Conservation (phyloP, 495 filamentous ascomycete genomes). For the Cudoniella acicularis region DNA sequence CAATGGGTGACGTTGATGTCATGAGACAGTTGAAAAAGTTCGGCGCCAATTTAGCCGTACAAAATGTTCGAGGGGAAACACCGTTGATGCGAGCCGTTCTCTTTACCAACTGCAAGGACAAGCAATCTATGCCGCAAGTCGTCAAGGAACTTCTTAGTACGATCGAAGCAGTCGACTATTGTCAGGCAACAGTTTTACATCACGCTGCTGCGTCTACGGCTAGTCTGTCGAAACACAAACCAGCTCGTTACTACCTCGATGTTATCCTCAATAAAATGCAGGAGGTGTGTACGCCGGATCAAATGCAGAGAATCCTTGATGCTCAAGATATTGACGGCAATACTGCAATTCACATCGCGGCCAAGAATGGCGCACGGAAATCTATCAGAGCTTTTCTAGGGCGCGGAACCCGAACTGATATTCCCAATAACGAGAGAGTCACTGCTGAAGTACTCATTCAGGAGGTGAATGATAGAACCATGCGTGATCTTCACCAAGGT, state of each 20-base stretch:
- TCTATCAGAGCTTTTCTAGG: constrained; percentile 69
- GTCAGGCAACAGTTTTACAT: constrained; percentile 82
- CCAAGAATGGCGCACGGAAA: constrained; percentile 70
- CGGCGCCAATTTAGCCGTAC: constrained; percentile 61
- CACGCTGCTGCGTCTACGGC: constrained; percentile 83
- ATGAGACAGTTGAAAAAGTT: constrained; percentile 78
- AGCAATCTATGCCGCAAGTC: constrained; percentile 76
- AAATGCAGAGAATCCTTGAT: constrained; percentile 67
- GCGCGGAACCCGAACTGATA: constrained; percentile 68
- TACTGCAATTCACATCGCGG: constrained; percentile 84
- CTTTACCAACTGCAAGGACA: constrained; percentile 95
- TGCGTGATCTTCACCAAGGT: constrained; percentile 40
- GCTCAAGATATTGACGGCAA: constrained; percentile 78
- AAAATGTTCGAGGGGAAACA: constrained; percentile 81
- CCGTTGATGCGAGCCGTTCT: constrained; percentile 90
- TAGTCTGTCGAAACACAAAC: constrained; percentile 73
- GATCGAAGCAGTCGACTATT: constrained; percentile 68
- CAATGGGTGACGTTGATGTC: constrained; percentile 95
- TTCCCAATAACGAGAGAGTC: constrained; percentile 73
- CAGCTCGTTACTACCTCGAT: constrained; percentile 88
- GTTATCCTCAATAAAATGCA: constrained; percentile 80
- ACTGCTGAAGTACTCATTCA: constrained; percentile 73
- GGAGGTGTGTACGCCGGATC: constrained; percentile 60
- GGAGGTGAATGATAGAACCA: constrained; percentile 43
- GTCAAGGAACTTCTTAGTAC: constrained; percentile 75